Evolutionary conservation across 2,329 filamentous ascomycete species (phyloP), one percentile per base, ranked within the genome.

Genomic region (Akanthomyces lecanii): DNA sequence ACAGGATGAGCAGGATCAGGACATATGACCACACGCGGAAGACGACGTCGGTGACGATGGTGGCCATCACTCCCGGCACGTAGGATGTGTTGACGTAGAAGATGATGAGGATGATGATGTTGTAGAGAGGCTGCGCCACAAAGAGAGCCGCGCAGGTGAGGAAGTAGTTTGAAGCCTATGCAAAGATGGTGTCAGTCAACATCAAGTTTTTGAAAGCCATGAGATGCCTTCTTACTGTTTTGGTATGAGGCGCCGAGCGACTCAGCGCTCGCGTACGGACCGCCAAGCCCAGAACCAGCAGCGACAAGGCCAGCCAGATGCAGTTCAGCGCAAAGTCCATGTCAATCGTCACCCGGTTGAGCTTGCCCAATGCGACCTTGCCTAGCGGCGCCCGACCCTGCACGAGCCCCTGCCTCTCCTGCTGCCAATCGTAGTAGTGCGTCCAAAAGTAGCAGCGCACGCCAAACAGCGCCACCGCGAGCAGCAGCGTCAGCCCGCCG

Each of bases 321-420:
- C 61, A 63, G 21, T 63, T 28, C 14, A 63, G 54, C 38, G 61
- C 47, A 47, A 57, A 47, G 47, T 59, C 61, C 25, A 63, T 45
- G 36, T 51, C 28, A 23, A 50, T 36, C 8, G 45, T n/a, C 45
- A 25, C 44, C 3, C n/a, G 21, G 23, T 56, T 30, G 16, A 56
- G 30, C 25, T 6, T 33, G 3, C 8, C 10, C 40, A 62, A 5
- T 18, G 51, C 18, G 21, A 21, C 21, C 21, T 21, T 21, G 21
- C 21, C 21, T 21, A 21, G 21, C 21, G 21, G 21, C 21, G 21
- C 18, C 16, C 45, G 56, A 3, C 12, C 45, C 21, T 25, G 18
- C 28, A 42, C 5, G 4, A 30, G 7, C 4, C 40, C 18, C 16
- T 42, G 16, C 5, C 12, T 16, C 28, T 16, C 5, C 40, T 23